These are phyloP conservation scores for Candolleomyces efflorescens DNA, from an alignment of 768 basidiomycete species.

Conservation along the genomic window DNA sequence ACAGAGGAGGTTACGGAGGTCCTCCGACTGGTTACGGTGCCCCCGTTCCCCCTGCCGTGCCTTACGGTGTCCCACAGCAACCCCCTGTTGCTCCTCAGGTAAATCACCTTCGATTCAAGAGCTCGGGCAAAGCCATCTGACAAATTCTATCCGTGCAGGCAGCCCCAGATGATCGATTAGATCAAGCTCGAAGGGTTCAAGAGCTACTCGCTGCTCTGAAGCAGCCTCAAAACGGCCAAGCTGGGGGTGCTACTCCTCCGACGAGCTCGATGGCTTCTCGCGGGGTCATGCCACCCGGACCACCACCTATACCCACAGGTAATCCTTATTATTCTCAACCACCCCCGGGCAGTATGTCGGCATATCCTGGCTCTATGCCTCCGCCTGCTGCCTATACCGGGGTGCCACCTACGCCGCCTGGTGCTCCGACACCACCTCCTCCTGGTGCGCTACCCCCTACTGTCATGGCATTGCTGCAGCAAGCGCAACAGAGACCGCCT, in stretches of 20 bases:
- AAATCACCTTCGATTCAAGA: constrained; percentile 13
- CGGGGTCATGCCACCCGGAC: constrained; percentile 20
- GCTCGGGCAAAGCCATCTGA: background rate
- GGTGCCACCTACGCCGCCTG: constrained; percentile 12
- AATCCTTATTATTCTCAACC: constrained; percentile 45
- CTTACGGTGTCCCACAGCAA: constrained; percentile 7
- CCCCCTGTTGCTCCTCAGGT: constrained; percentile 26
- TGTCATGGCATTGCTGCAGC: constrained; percentile 61
- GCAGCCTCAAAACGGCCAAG: constrained; percentile 47
- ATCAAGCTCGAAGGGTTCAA: constrained; percentile 85
- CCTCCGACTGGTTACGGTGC: constrained; percentile 27
- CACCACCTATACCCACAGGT: constrained; percentile 32
- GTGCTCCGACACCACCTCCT: constrained; percentile 28
- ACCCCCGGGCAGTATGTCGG: constrained; percentile 24
- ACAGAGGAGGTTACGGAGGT: constrained; percentile 31
- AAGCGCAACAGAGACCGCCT: constrained; percentile 50
- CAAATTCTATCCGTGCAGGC: constrained; percentile 26
- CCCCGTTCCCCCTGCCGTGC: constrained; percentile 16
- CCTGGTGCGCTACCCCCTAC: constrained; percentile 56
- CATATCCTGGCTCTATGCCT: constrained; percentile 28
- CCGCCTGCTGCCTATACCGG: constrained; percentile 22
- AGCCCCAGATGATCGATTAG: constrained; percentile 68
- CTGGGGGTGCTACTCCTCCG: constrained; percentile 31
- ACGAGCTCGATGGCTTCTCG: constrained; percentile 32
- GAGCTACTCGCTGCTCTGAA: constrained; percentile 81